Base-by-base conservation (phyloP, 345 rosid species). In the Citrus reticulata region DNA sequence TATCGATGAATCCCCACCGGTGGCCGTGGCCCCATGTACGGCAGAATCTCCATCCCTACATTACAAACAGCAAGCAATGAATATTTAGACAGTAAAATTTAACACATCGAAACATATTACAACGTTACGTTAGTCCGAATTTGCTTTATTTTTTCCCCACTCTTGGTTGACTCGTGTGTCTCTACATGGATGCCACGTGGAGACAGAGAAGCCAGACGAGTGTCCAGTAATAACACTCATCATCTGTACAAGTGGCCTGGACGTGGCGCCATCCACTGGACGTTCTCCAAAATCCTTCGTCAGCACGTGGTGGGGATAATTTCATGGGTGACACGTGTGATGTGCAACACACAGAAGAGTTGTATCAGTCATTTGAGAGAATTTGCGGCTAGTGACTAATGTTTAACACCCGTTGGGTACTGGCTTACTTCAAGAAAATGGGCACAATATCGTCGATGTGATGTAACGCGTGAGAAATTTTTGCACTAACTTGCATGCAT, bases 1-100 rank as follows among this genome's bases (percentile, higher is more conserved):
- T 83, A 93, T 68, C 98, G 93, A 84, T 93, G 98, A 58, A 94
- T 93, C 24, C 98, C 98, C 46, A 93, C 89, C 49, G 91, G 92
- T 8, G 98, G 98, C n/a, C 88, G 83, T 7, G 98, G 98, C 2
- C 91, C 93, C 79, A 84, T 72, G 76, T 92, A 92, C 0, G 91
- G 81, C 51, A 91, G 73, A 29, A 91, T 83, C 90, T 91, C 98
- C 35, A 78, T 91, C 75, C 98, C 98, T 95, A 82, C 75, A 51
- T 16, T 16, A 25, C 8, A 49, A 11, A 6, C 73, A 22, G 25
- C 69, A 35, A 34, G 37, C 6, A 32, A 46, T 3, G 51, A 46
- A 46, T 46, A 46, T 13, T 46, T 46, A 11, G 51, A 3, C 51
- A 13, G 51, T 46, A 46, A 46, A 46, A 46, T 46, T 46, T 46